Percentiles rank a stretch among this genome's conserved stretches.
These are phyloP conservation scores for Tetrapisispora arboricola DNA, from an alignment of 805 yeast genomes.

Conservation along the genomic window DNA sequence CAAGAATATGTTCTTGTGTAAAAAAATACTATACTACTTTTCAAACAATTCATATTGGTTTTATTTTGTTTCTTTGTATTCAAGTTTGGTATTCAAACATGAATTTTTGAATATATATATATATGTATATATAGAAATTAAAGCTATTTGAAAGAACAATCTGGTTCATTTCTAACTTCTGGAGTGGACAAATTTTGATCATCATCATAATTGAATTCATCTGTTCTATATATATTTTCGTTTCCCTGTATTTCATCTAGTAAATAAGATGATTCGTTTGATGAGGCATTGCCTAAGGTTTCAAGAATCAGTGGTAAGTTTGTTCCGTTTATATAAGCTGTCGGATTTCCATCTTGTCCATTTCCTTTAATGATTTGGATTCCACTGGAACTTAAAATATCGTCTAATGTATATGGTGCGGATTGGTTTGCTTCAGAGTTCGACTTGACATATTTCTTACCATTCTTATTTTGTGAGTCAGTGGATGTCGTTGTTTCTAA, in stretches of 20 bases:
- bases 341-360: constrained; percentile 32
- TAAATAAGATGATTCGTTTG: constrained; percentile 8
- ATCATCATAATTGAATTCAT: not conserved
- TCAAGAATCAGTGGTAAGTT: constrained; percentile 57
- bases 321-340: constrained; percentile 49
- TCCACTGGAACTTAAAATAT: constrained; percentile 23
- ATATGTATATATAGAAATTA: no score
- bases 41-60: no score
- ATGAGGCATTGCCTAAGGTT: constrained; percentile 31
- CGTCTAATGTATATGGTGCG: constrained; percentile 20
- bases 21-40: no score
- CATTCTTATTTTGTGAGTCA: constrained; percentile 19
- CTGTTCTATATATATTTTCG: constrained; percentile 17
- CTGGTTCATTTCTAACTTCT: constrained; percentile 1
- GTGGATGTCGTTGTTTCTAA: constrained; percentile 7
- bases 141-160: not conserved
- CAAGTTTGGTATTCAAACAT: no score
- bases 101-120: no score
- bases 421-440: not conserved
- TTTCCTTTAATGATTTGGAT: constrained; percentile 15
- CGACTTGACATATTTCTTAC: constrained; percentile 2
- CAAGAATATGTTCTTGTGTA: no score
- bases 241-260: constrained; percentile 26
- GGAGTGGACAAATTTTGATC: not conserved
- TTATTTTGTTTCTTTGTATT: no score